Evolutionary conservation across 108 stramenopile genomes (phyloP), one percentile per base, ranked within the genome.

Genomic region (Skeletonema marinoi): DNA sequence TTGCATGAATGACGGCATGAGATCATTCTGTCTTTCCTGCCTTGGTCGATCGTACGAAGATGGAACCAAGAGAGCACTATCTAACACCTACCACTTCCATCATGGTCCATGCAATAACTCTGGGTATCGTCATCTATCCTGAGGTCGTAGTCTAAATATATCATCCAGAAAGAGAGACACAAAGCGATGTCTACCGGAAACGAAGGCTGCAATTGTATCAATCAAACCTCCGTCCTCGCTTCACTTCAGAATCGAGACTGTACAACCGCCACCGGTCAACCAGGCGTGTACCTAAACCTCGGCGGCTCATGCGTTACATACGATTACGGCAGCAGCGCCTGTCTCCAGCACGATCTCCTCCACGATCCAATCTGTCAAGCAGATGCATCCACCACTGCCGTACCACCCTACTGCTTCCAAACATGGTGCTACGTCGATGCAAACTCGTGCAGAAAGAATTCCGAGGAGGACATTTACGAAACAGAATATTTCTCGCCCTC

Each of bases 371-470:
- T 30, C 8, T 76, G 75, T 35, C 32, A 68, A 35, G 3, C 2
- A 2, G 62, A 36, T 8, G 6, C 9, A 63, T 63, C 39, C n/a
- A 63, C 32, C 39, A 7, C 62, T 16, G 9, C 21, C 63, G 14
- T 71, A 19, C 60, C 71, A 12, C 33, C 59, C 6, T 68, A 44
- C 35, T 76, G 66, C 44, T 39, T 68, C 6, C 59, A 39, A 21
- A 8, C 33, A 19, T 76, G 75, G 75, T 76, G 75, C 60, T 76
- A 68, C 16, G 75, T 76, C 5, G 60, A 76, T 63, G 38, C 63
- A 32, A 60, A 35, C 14, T 60, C 21, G 5, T 76, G 75, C 21
- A 61, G 38, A 38, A 60, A 5, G 2, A 19, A 68, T 51, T 76
- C 75, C 25, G 13, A 32, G 2, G 75, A 76, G 60, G 42, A 56